Evolutionary conservation across 306 rosid species (phyloP), one percentile per base, ranked within the genome.

Genomic region (Sophora flavescens): DNA sequence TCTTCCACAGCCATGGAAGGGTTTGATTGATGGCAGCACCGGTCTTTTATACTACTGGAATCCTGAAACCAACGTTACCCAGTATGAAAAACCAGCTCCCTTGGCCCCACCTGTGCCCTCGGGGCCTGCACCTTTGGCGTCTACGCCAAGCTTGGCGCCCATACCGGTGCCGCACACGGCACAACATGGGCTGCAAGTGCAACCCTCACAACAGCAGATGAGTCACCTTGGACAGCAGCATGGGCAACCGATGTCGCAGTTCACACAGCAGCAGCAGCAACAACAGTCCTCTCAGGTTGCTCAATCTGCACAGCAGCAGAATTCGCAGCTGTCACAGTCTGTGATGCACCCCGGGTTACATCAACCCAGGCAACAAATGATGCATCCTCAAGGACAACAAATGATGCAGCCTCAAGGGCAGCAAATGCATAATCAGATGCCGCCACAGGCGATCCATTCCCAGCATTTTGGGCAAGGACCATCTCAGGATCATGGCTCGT

Each of bases 1-100:
- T 3, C 96, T 96, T 70, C 99, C 99, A 2, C 70, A 73, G 16
- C 99, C 98, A 0, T 96, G 99, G 99, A 92, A 88, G 83, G 99
- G 98, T 26, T 80, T 96, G 88, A 91, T 96, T 80, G 99, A 96
- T 80, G 99, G 98, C 38, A 87, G 90, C 75, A 87, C 97, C 1
- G 96, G 97, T 58, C 1, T 88, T 33, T 81, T 89, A 14, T 96
- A 96, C 79, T 96, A 91, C 77, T 92, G 99, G 99, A 96, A 96
- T 69, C 97, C 98, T 58, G 99, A 96, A 79, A 92, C 99, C 2
- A 96, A 92, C 36, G 45, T 92, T 26, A 96, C 99, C 8, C 99
- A 96, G 26, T 96, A 96, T 68, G 99, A 96, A 68, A 96, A 87
- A 71, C 99, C 98, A 0, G 84, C 73, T 0, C 72, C 89, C 7